Conservation (phyloP, 805 yeast genomes). For the Candida insectalens region DNA sequence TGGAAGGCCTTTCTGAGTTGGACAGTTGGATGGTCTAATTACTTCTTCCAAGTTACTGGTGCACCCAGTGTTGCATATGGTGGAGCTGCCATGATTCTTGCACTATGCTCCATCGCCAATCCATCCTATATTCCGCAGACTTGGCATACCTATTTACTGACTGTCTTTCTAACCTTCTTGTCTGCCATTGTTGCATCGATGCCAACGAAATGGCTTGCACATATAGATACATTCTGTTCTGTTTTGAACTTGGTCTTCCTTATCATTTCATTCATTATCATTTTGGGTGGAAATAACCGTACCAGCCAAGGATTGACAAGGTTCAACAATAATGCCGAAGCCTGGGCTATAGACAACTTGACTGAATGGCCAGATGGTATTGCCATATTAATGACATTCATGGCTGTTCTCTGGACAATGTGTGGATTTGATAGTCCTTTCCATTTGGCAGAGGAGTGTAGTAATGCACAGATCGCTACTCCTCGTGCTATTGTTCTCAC, state of each 20-base stretch:
- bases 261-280: slow-evolving; percentile 40
- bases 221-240: slow-evolving; percentile 40
- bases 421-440: slow-evolving; percentile 67
- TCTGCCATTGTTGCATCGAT: slow-evolving; percentile 38
- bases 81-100: slow-evolving; percentile 47
- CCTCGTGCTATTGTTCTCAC: slow-evolving; percentile 57
- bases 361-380: slow-evolving; percentile 58
- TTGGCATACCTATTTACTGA: slow-evolving; percentile 42
- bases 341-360: slow-evolving; percentile 45
- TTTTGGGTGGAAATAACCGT: slow-evolving; percentile 38
- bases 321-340: slow-evolving; percentile 35
- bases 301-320: slow-evolving; percentile 27
- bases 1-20: slow-evolving; percentile 46
- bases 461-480: slow-evolving; percentile 53
- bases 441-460: slow-evolving; percentile 61
- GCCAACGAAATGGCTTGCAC: slow-evolving; percentile 45
- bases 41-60: slow-evolving; percentile 53
- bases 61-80: slow-evolving; percentile 51
- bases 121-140: slow-evolving; percentile 30
- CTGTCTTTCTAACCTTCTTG: slow-evolving; percentile 37
- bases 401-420: slow-evolving; percentile 60
- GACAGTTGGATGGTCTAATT: slow-evolving; percentile 55
- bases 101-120: slow-evolving; percentile 33
- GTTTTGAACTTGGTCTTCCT: slow-evolving; percentile 36
- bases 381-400: slow-evolving; percentile 42